Evolutionary conservation across 2,329 filamentous ascomycete genomes (phyloP), one percentile per base, ranked within the genome.

Genomic region (Penicillium sp.): DNA sequence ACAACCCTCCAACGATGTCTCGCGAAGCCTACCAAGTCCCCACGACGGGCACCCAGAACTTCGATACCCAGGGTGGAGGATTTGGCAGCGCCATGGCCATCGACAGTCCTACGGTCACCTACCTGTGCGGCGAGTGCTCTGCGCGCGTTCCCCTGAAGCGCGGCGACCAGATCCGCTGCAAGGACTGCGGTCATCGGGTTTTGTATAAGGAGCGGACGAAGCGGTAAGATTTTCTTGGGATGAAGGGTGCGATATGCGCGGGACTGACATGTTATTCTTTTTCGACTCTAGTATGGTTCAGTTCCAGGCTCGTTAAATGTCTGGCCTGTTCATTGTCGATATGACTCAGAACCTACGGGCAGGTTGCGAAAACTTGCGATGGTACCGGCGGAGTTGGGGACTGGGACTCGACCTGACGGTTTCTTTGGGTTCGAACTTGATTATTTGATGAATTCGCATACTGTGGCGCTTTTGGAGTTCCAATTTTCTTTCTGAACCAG

Each of bases 201-300:
- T 75, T 99, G 60, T 97, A 97, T 75, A 99, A 99, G 82, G 89
- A 96, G 81, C 77, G 93, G 67, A 99, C 93, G 37, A 96, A 95
- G 80, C 83, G 93, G 93, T 96, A 70, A 73, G 86, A 75, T 52
- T 37, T 39, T 43, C 22, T 44, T 42, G 36, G 22, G 33, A 27
- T 31, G 35, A 4, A 29, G 14, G 4, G 37, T 58, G 53, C 45
- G 36, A 34, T 19, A 31, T 16, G 44, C 43, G 16, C 14, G 33
- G 22, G 12, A 41, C 59, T 61, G 36, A 61, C 33, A n/a, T 44
- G 25, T 45, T 44, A 22, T 45, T 38, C 6, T 42, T 42, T 39
- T 53, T 41, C 48, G 14, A 37, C 3, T 48, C 47, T 61, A 95
- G 92, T 67, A 96, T 97, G 91, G 91, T 97, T 43, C 93, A 99